A percentile compares a stretch with the other conserved stretches of the same genome.
Conservation (phyloP, 2,329 filamentous ascomycete species). For the Aspergillus amoenus region DNA sequence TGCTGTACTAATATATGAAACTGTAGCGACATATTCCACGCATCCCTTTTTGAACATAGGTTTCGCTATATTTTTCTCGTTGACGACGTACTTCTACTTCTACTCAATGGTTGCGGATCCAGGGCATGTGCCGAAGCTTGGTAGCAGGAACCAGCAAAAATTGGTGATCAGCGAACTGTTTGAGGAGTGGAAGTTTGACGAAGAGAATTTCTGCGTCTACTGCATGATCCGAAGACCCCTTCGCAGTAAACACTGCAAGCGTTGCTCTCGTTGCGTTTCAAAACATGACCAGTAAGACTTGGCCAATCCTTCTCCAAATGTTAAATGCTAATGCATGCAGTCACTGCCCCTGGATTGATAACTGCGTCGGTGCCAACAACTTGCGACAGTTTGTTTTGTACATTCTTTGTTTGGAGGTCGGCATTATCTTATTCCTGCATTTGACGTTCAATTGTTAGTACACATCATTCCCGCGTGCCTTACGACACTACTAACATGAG, state of each 20-base stretch:
- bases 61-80: constrained; percentile 63
- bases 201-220: constrained; percentile 86
- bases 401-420: constrained; percentile 72
- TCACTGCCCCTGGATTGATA: constrained; percentile 97
- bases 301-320: background rate
- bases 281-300: constrained; percentile 88
- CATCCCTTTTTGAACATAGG: constrained; percentile 75
- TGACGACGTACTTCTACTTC: constrained; percentile 83
- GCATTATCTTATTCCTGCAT: constrained; percentile 70
- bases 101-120: constrained; percentile 85
- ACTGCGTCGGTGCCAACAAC: constrained; percentile 94
- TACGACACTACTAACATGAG: constrained; percentile 6
- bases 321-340: constrained; percentile 45
- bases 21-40: constrained; percentile 60
- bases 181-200: constrained; percentile 83
- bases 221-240: constrained; percentile 94
- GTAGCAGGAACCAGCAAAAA: constrained; percentile 86
- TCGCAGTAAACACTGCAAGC: constrained; percentile 91
- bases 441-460: constrained; percentile 70
- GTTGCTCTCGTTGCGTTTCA: constrained; percentile 88
- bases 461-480: background rate
- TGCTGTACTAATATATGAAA: constrained; percentile 8
- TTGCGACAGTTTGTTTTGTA: constrained; percentile 95
- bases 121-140: constrained; percentile 87
- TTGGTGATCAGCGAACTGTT: constrained; percentile 85